A percentile compares a stretch with the other conserved stretches of the same genome.
phyloP scores from a whole-genome alignment of 106 monocot genomes.

The Allium sativum region DNA sequence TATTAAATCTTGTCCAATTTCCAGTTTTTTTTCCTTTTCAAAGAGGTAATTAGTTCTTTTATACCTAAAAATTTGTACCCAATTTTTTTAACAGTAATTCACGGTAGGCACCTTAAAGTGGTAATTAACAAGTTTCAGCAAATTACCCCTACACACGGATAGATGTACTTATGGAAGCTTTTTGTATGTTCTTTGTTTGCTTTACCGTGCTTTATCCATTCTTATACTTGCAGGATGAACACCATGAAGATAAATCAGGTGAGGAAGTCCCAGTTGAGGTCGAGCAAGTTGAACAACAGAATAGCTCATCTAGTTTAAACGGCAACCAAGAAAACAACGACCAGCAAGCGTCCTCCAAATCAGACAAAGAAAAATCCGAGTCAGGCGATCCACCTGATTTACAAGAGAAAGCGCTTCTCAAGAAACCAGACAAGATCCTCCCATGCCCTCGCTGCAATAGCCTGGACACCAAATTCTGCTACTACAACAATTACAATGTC shows the following conservation, averaged over 20 bases:
- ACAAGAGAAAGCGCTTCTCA: slow-evolving; percentile 61
- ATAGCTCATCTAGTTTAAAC: slow-evolving; percentile 12
- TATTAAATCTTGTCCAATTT: too few relatives aligned
- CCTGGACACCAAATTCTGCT: slow-evolving; percentile 97
- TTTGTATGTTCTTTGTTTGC: too few relatives aligned
- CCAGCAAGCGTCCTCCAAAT: slow-evolving; percentile 8
- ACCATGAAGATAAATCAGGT: slow-evolving; percentile 10
- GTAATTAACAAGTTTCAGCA: too few relatives aligned
- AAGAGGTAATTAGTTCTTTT: too few relatives aligned
- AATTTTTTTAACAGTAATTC: too few relatives aligned
- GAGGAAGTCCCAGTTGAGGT: slow-evolving; percentile 13
- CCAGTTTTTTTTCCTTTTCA: too few relatives aligned
- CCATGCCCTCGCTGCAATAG: slow-evolving; percentile 95
- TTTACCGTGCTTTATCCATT: too few relatives aligned
- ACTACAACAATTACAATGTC: slow-evolving; percentile 93
- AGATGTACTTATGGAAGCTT: too few relatives aligned
- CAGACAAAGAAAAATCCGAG: slow-evolving; percentile 20
- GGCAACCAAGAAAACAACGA: slow-evolving; percentile 12
- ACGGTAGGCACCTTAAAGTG: too few relatives aligned
- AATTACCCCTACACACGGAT: too few relatives aligned
- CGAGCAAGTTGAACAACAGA: slow-evolving; percentile 9
- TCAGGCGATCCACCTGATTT: slow-evolving; percentile 21
- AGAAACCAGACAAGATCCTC: slow-evolving; percentile 91
- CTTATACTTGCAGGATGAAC: slow-evolving; percentile 31
- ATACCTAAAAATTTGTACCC: too few relatives aligned